Percentiles rank a stretch among this genome's conserved stretches.
These are phyloP conservation scores for Suillus alpinus DNA, from an alignment of 768 basidiomycete genomes.

Conservation along the genomic window DNA sequence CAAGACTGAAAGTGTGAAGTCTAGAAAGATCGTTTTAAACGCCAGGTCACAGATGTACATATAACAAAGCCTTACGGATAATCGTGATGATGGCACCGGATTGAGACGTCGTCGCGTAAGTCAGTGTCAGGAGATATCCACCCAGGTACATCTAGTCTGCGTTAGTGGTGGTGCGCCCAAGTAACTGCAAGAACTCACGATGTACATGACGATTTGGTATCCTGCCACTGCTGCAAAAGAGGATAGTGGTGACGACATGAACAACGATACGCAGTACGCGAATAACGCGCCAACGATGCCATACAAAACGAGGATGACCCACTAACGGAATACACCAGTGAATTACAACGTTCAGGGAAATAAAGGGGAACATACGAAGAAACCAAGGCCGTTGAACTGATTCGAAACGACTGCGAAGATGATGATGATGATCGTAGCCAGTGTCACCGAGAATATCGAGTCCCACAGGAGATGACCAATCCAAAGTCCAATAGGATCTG, in stretches of 20 bases:
- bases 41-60: background rate
- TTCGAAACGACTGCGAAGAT: constrained; percentile 54
- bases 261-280: constrained; percentile 61
- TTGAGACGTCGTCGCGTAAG: constrained; percentile 63
- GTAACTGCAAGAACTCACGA: constrained; percentile 43
- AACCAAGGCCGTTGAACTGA: constrained; percentile 68
- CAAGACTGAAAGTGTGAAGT: constrained; percentile 65
- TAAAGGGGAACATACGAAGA: constrained; percentile 44
- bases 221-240: constrained; percentile 73
- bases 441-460: constrained; percentile 52
- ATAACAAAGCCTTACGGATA: constrained; percentile 40
- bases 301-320: constrained; percentile 69
- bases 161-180: background rate
- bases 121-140: constrained; percentile 68
- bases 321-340: constrained; percentile 38
- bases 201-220: constrained; percentile 69
- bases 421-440: constrained; percentile 62
- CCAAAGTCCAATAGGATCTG: constrained; percentile 70
- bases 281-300: constrained; percentile 68
- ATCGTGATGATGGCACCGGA: constrained; percentile 55
- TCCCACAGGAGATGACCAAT: constrained; percentile 79
- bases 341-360: background rate
- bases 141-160: constrained; percentile 54
- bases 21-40: constrained; percentile 17
- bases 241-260: constrained; percentile 63